These are phyloP conservation scores for Astragalus membranaceus DNA, from an alignment of 306 rosid species.

Conservation along the genomic window DNA sequence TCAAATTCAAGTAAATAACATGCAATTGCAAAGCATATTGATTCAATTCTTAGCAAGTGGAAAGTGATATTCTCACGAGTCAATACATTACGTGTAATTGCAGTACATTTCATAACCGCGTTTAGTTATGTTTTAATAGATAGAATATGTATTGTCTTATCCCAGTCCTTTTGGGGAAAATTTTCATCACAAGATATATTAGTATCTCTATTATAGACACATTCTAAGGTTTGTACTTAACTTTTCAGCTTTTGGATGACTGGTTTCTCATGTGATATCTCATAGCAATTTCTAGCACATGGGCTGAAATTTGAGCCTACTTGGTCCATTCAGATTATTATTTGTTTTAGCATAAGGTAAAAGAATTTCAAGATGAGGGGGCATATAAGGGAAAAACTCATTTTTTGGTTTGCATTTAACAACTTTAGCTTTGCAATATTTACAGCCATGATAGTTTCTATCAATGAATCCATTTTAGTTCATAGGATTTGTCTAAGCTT, in stretches of 20 bases:
- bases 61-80: background rate
- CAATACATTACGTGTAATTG: background rate
- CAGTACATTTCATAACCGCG: background rate
- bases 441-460: slow-evolving; percentile 7
- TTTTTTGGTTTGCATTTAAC: background rate
- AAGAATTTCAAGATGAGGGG: background rate
- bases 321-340: background rate
- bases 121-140: background rate
- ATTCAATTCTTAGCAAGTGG: background rate
- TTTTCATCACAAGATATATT: background rate
- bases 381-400: background rate
- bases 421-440: background rate
- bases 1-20: background rate
- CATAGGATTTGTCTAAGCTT: background rate
- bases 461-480: background rate
- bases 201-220: background rate
- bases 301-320: background rate
- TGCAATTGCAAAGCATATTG: slow-evolving; percentile 3
- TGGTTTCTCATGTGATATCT: background rate
- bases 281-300: slow-evolving; percentile 7
- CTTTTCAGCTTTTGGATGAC: slow-evolving; percentile 3
- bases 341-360: no score
- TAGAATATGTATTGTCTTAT: background rate
- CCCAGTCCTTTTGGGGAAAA: background rate
- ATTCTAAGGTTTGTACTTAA: background rate